Base-by-base conservation (phyloP, 78 protist species). In the Dictyostelium firmibasis region DNA sequence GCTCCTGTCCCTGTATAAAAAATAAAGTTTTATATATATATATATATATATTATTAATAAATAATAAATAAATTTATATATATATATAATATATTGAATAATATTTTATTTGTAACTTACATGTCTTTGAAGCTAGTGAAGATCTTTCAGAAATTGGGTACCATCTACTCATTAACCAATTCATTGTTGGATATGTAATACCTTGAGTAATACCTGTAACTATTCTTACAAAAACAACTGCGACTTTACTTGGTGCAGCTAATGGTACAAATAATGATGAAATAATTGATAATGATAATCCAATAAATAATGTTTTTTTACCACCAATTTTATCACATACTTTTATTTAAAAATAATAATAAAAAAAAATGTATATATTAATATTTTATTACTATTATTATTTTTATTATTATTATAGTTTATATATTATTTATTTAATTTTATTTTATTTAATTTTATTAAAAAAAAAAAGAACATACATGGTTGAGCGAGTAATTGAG, bases 141-240 rank as follows among this genome's bases (percentile, higher is more conserved):
- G 79, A 67, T 69, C 94, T 60, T 50, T 81, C 82, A 20, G 53
- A 38, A 16, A 27, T 27, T 38, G 94, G 87, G 25, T 43, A 81
- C 94, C 94, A 89, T 70, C 82, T 78, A 20, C 83, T 81, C 25
- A 89, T 89, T 67, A 89, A 35, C 94, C 94, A 89, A 81, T 89
- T 89, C 64, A 81, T 69, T 9, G 94, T 89, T 64, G 94, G 87
- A 47, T 81, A 89, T 0, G 94, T 57, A 31, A 78, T 69, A 81
- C 88, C 82, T 67, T 89, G 94, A 0, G 60, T 25, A 4, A 89
- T 16, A 29, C 94, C 94, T 5, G 87, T 81, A 20, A 89, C 6
- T 14, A 89, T n/a, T 81, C 94, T 78, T 31, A 81, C 57, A 23
- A 81, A 47, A 7, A 89, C 50, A 14, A 89, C 41, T 5, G 87